Percentiles rank a stretch among this genome's conserved stretches.
phyloP scores from a whole-genome alignment of 495 filamentous ascomycete species.

The Penicillium canariense region DNA sequence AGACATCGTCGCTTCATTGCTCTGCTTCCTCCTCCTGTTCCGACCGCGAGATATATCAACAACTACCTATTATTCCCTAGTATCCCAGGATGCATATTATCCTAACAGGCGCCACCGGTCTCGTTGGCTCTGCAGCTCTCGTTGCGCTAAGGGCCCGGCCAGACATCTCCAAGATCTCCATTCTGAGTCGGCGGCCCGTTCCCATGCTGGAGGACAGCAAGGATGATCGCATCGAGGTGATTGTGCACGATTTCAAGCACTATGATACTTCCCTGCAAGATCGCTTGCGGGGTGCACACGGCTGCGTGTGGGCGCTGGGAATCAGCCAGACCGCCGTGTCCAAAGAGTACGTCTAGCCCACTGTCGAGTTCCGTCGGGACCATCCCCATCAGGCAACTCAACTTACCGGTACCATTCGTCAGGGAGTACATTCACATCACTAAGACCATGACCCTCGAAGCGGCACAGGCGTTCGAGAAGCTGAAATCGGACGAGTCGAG shows the following conservation, averaged over 20 bases:
- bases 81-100: slow-evolving; percentile 68
- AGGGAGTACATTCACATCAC: slow-evolving; percentile 71
- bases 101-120: slow-evolving; percentile 71
- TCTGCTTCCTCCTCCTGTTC: too few species aligned
- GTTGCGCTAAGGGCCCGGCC: slow-evolving; percentile 59
- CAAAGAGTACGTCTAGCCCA: slow-evolving; percentile 50
- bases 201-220: slow-evolving; percentile 58
- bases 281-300: slow-evolving; percentile 59
- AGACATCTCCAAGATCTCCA: slow-evolving; percentile 58
- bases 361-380: background rate
- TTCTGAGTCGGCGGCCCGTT: slow-evolving; percentile 64
- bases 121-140: slow-evolving; percentile 64
- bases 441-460: slow-evolving; percentile 58
- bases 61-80: too few species aligned
- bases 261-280: slow-evolving; percentile 56
- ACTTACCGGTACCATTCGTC: background rate
- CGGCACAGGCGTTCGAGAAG: slow-evolving; percentile 58
- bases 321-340: slow-evolving; percentile 55
- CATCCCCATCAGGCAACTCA: background rate
- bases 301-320: slow-evolving; percentile 71
- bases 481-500: slow-evolving; percentile 34
- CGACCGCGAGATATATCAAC: too few species aligned
- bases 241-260: slow-evolving; percentile 61
- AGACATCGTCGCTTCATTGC: too few species aligned
- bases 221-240: slow-evolving; percentile 54